Evolutionary conservation across 495 filamentous ascomycete genomes (phyloP).

Genomic region (Aspergillus conjunctus): DNA sequence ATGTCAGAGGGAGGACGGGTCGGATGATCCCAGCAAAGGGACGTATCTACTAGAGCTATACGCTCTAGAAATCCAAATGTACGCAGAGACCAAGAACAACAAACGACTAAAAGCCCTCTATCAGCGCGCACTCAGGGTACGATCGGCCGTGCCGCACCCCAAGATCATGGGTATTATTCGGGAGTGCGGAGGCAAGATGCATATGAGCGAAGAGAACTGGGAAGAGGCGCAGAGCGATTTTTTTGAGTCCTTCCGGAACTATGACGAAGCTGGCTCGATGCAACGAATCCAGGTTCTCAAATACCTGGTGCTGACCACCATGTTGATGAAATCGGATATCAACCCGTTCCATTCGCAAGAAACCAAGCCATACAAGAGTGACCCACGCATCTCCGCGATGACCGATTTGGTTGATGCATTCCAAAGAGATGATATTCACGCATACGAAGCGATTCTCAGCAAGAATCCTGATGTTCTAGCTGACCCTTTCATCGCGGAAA

Average conservation of each 20-base stretch:
- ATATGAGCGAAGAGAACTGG: conserved; percentile 99
- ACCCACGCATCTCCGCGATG: conserved; percentile 94
- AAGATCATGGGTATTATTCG: conserved; percentile 99
- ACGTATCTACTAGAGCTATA: conserved; percentile 96
- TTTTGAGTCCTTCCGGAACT: conserved; percentile 98
- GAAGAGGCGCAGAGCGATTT: conserved; percentile 96
- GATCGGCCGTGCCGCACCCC: conserved; percentile 94
- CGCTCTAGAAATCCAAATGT: conserved; percentile 98
- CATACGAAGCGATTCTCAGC: conserved; percentile 84
- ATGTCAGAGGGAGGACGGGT: conserved; percentile 85
- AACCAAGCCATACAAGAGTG: conserved; percentile 97
- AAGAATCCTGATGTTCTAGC: conserved; percentile 86
- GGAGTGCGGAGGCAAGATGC: conserved; percentile 99
- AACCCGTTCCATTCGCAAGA: conserved; percentile 99
- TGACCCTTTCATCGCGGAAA: conserved; percentile 96
- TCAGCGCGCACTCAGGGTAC: conserved; percentile 83
- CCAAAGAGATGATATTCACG: conserved; percentile 91
- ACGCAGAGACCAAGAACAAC: conserved; percentile 94
- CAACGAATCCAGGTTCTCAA: conserved; percentile 97
- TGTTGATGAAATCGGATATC: conserved; percentile 99
- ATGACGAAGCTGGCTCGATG: conserved; percentile 95
- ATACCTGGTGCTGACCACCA: conserved; percentile 92
- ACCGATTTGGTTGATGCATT: conserved; percentile 95
- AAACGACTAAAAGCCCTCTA: conserved; percentile 94
- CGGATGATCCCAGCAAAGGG: conserved; percentile 92